Base-by-base conservation (phyloP, 768 basidiomycete genomes). In the Lentinula boryana region DNA sequence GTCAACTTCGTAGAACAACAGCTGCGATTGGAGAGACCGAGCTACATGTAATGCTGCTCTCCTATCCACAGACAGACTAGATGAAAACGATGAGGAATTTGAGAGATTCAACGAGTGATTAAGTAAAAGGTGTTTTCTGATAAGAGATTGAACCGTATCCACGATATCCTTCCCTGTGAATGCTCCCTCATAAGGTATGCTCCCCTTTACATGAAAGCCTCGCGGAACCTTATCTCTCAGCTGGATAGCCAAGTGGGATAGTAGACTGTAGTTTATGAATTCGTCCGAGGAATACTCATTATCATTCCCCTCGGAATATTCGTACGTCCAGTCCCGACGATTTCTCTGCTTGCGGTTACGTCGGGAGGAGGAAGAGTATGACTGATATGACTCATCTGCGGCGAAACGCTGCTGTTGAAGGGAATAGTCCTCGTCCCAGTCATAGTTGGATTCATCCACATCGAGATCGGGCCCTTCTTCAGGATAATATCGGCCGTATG, bases 1-100 rank as follows among this genome's bases (percentile, higher is more conserved):
- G 69, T 98, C 95, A 7, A 98, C 95, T 71, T 98, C 96, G 69
- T 93, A 92, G 73, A 97, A 95, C 79, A 95, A 97, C 4, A 98
- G 81, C 70, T 96, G 93, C 60, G 84, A 88, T 69, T 98, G 95
- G 46, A 98, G 79, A 60, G 91, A 92, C 35, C 93, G 87, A 5
- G 94, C 97, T 43, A 96, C 88, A 69, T 90, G 86, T 23, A 97
- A 76, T 4, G 95, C 93, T 13, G 89, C 87, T 9, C 90, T 83
- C 5, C 95, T 81, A 66, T 95, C 93, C 3, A 56, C 38, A 41
- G 36, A 48, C 46, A 27, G 46, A 48, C 46, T 48, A 4, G 21
- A 16, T 31, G 55, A 40, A 32, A 43, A 43, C 5, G 23, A 10
- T 3, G 21, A 21, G 13, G 40, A 3, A 36, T 40, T 56, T 12